Evolutionary conservation across 768 basidiomycete species (phyloP).

Genomic region (Astraeus odoratus): DNA sequence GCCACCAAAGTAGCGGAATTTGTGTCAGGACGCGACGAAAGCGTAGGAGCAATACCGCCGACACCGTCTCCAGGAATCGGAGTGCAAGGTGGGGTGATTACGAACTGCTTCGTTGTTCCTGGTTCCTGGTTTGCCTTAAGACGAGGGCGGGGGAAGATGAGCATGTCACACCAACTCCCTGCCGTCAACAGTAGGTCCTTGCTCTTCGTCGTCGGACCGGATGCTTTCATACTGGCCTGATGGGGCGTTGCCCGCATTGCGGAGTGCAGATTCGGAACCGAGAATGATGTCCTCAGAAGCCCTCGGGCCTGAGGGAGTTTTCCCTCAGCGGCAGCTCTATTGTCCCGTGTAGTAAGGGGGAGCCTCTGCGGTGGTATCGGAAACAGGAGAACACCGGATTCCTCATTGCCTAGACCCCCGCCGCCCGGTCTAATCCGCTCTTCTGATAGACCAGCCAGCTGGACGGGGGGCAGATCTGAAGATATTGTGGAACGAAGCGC

Average conservation of each 20-base stretch:
- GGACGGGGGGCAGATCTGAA: not conserved
- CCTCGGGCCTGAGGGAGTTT: not conserved
- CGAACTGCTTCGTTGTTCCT: conserved; percentile 20
- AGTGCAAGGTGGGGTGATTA: conserved; percentile 45
- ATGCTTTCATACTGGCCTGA: conserved; percentile 15
- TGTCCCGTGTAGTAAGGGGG: not conserved
- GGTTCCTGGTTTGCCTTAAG: conserved; percentile 44
- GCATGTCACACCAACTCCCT: conserved; percentile 77
- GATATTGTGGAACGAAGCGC: conserved; percentile 7
- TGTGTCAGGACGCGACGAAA: conserved; percentile 16
- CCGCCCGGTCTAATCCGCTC: conserved; percentile 13
- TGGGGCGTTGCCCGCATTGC: conserved; percentile 5
- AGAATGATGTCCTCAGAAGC: conserved; percentile 47
- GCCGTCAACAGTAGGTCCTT: conserved; percentile 65
- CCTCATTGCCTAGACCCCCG: not conserved
- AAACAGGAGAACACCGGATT: conserved; percentile 6
- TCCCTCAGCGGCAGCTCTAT: not conserved
- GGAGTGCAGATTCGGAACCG: conserved; percentile 56
- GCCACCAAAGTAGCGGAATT: conserved; percentile 8
- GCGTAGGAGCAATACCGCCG: conserved; percentile 3
- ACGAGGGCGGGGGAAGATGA: conserved; percentile 70
- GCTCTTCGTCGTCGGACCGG: conserved; percentile 29
- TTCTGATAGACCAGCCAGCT: conserved; percentile 17
- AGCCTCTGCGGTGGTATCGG: conserved; percentile 1
- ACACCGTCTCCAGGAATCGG: conserved; percentile 26